Percentiles rank a stretch among this genome's conserved stretches.
Conservation (phyloP, 2,329 filamentous ascomycete species). For the Fusarium abutilonis region DNA sequence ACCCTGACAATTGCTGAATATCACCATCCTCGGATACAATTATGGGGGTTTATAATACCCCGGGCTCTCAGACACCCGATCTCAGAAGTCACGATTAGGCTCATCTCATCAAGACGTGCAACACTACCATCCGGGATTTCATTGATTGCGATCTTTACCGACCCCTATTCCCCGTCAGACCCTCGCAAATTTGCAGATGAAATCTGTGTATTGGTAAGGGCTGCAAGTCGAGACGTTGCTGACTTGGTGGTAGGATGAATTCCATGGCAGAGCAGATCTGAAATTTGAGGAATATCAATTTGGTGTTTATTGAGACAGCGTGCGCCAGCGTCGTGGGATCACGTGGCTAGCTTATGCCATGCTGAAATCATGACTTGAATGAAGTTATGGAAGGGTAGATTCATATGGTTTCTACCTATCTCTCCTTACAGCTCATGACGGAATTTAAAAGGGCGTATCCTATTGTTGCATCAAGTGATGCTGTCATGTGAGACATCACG, state of each 20-base stretch:
- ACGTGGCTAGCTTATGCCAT: neutral
- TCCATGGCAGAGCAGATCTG: slow-evolving; percentile 1
- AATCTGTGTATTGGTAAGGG: slow-evolving; percentile 27
- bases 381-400: neutral
- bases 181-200: neutral
- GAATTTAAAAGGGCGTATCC: neutral
- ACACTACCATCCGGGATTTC: neutral
- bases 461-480: slow-evolving; percentile 32
- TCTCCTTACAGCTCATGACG: neutral
- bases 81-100: neutral
- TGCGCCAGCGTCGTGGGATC: neutral
- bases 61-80: neutral
- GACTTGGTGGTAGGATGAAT: slow-evolving; percentile 26
- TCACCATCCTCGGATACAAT: slow-evolving; percentile 12
- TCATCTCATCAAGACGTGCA: neutral
- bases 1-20: slow-evolving; percentile 28
- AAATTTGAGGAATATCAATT: neutral
- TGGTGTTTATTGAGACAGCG: neutral
- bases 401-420: neutral
- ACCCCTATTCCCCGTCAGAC: neutral
- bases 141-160: neutral
- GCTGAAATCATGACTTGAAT: neutral
- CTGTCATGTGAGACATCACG: neutral
- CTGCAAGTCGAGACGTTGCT: slow-evolving; percentile 27
- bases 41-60: slow-evolving; percentile 3